phyloP scores from a whole-genome alignment of 2,329 filamentous ascomycete genomes.

The Diaporthe eres region DNA sequence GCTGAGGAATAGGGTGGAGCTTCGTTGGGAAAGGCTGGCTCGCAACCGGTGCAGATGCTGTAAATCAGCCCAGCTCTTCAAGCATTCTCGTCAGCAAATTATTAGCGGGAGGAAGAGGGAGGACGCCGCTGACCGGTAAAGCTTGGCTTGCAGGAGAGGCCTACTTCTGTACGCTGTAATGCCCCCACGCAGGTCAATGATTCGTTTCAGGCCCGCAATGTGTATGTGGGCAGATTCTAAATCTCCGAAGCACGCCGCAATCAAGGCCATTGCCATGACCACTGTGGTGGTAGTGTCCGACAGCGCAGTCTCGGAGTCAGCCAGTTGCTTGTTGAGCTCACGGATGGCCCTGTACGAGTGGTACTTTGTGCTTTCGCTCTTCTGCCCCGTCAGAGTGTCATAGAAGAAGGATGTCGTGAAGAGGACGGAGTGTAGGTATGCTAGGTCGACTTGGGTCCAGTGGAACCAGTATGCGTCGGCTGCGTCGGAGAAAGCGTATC shows the following conservation, averaged over 20 bases:
- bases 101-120: not conserved
- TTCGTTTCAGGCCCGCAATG: not conserved
- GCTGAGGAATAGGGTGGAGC: not conserved
- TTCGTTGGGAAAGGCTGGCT: not conserved
- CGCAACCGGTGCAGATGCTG: not conserved
- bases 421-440: not conserved
- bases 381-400: not conserved
- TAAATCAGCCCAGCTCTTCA: not conserved
- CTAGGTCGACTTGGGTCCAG: not conserved
- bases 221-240: not conserved
- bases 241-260: not conserved
- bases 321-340: not conserved
- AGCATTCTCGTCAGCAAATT: not conserved
- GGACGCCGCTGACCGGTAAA: not conserved
- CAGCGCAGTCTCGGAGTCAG: not conserved
- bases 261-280: conserved; percentile 1
- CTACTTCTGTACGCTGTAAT: not conserved
- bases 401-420: not conserved
- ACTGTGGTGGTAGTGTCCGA: not conserved
- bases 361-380: not conserved
- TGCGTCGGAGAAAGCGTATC: not conserved
- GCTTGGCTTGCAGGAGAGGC: not conserved
- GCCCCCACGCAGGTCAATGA: not conserved
- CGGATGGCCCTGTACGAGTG: not conserved
- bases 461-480: not conserved